Evolutionary conservation across 768 basidiomycete species (phyloP).

Genomic region (Austroboletus eburneus): DNA sequence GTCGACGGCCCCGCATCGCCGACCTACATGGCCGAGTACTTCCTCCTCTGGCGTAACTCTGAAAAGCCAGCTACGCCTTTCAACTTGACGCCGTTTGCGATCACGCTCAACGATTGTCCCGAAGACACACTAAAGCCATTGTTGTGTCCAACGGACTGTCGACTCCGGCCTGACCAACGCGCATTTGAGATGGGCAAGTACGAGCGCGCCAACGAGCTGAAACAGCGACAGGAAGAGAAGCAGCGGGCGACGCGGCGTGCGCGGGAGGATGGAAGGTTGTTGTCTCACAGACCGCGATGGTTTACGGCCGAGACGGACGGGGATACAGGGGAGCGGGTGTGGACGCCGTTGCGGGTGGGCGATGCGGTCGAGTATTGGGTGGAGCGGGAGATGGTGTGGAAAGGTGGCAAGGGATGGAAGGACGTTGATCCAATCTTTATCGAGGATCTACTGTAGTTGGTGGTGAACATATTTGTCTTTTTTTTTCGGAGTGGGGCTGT

Average conservation of each 20-base stretch:
- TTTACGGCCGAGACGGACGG: conserved; percentile 77
- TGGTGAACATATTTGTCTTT: too few species aligned
- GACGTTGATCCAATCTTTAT: conserved; percentile 82
- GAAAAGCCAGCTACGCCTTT: conserved; percentile 81
- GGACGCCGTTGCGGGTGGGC: conserved; percentile 59
- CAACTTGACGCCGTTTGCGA: conserved; percentile 92
- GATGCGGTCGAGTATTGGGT: conserved; percentile 77
- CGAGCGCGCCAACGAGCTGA: conserved; percentile 77
- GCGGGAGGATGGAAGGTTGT: conserved; percentile 68
- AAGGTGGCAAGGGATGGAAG: conserved; percentile 43
- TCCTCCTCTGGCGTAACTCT: conserved; percentile 91
- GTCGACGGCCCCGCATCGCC: conserved; percentile 45
- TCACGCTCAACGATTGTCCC: conserved; percentile 89
- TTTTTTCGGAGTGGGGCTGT: too few species aligned
- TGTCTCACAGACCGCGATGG: conserved; percentile 84
- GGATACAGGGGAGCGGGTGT: conserved; percentile 88
- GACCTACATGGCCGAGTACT: conserved; percentile 58
- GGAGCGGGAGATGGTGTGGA: conserved; percentile 67
- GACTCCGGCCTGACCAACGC: conserved; percentile 87
- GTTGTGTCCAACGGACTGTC: conserved; percentile 87
- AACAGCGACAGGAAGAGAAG: conserved; percentile 76
- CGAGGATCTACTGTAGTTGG: conserved; percentile 43
- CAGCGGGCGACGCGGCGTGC: conserved; percentile 67
- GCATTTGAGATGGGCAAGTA: conserved; percentile 90
- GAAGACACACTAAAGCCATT: conserved; percentile 61